Conservation (phyloP, 2,329 filamentous ascomycete species). For the Diaporthe ilicicola region DNA sequence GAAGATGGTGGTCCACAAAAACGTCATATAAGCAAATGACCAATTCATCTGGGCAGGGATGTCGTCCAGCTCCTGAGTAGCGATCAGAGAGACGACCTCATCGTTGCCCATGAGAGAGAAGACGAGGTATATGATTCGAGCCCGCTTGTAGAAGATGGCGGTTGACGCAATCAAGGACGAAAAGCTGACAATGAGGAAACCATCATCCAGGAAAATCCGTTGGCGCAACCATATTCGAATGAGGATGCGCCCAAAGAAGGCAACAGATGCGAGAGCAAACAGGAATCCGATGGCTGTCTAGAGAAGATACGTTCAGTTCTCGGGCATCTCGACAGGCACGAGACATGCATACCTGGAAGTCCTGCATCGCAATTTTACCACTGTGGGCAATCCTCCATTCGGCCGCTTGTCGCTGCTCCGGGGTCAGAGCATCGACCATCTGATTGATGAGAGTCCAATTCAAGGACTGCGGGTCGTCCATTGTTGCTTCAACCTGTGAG, state of each 20-base stretch:
- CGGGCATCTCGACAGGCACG: not conserved
- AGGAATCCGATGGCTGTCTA: not conserved
- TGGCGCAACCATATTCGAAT: not conserved
- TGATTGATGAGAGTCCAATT: slow-evolving; percentile 10
- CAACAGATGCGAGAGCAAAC: not conserved
- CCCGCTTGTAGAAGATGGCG: not conserved
- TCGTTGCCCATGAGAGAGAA: slow-evolving; percentile 4
- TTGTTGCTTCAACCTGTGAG: not conserved
- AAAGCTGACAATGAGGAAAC: slow-evolving; percentile 2
- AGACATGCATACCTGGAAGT: slow-evolving; percentile 1
- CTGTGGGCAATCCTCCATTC: slow-evolving; percentile 2
- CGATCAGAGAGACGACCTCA: not conserved
- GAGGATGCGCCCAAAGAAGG: not conserved
- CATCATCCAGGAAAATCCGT: not conserved
- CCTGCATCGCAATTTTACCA: not conserved
- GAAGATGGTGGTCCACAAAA: slow-evolving; percentile 12
- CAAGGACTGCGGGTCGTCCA: not conserved
- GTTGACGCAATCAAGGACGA: slow-evolving; percentile 4
- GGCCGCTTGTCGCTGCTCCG: not conserved
- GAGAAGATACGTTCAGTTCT: not conserved
- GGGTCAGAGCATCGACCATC: not conserved
- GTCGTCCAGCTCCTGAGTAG: not conserved
- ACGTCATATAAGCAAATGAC: slow-evolving; percentile 4
- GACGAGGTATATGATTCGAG: slow-evolving; percentile 8
- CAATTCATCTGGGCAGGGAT: not conserved